Evolutionary conservation across 208 protist genomes (phyloP).

Genomic region (Entamoeba invadens): DNA sequence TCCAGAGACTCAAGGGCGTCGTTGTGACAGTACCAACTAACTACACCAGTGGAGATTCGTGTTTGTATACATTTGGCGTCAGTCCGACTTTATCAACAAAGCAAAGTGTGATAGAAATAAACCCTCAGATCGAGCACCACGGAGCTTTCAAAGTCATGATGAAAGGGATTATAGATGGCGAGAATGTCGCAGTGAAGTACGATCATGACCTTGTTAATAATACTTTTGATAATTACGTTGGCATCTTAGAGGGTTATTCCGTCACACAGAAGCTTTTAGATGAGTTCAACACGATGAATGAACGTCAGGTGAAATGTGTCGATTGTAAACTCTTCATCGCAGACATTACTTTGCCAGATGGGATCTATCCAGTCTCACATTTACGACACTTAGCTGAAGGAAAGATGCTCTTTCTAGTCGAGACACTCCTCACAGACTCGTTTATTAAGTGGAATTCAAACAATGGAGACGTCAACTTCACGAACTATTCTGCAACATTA

Average conservation of each 20-base stretch:
- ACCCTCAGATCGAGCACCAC: background rate
- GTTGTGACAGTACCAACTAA: background rate
- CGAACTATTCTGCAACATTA: background rate
- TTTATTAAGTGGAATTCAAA: background rate
- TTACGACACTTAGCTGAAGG: background rate
- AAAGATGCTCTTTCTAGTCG: background rate
- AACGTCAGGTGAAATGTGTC: background rate
- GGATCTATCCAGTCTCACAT: background rate
- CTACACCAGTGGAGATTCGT: background rate
- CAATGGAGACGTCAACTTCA: background rate
- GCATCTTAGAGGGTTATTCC: background rate
- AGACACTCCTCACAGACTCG: background rate
- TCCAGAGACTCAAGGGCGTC: background rate
- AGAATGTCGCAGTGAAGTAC: background rate
- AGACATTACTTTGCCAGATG: background rate
- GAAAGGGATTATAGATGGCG: background rate
- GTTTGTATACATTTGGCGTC: background rate
- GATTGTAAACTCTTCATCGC: background rate
- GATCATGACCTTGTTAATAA: background rate
- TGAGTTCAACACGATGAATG: background rate
- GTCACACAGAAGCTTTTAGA: background rate
- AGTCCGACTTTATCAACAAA: background rate
- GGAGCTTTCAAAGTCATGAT: background rate
- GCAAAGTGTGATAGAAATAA: background rate
- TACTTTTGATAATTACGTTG: background rate